These are phyloP conservation scores for Cladosporium halotolerans DNA, from an alignment of 2,329 filamentous ascomycete species.

Conservation along the genomic window DNA sequence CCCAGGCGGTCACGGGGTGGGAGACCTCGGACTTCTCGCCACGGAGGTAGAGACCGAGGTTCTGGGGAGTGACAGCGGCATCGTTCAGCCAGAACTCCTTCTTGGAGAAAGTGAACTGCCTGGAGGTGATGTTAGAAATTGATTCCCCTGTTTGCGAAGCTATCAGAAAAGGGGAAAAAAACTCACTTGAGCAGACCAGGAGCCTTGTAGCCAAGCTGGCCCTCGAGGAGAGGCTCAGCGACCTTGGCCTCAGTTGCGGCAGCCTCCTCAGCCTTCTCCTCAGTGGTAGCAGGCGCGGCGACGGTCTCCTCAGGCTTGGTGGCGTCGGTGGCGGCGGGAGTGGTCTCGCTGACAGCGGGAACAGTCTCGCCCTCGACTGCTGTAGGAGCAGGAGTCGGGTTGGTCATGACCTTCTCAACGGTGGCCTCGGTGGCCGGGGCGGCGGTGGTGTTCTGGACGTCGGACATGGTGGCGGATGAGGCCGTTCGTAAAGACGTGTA, in stretches of 20 bases:
- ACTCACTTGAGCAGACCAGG: conserved; percentile 84
- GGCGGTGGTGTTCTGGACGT: conserved; percentile 16
- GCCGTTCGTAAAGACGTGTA: not conserved
- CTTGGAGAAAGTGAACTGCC: conserved; percentile 85
- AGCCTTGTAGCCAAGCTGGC: conserved; percentile 81
- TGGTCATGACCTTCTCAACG: conserved; percentile 4
- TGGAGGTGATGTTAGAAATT: conserved; percentile 32
- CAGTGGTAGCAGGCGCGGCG: conserved; percentile 22
- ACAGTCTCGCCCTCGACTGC: conserved; percentile 5
- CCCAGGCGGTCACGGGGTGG: conserved; percentile 80
- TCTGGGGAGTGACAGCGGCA: conserved; percentile 64
- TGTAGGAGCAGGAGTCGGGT: conserved; percentile 6
- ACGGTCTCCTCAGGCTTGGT: conserved; percentile 12
- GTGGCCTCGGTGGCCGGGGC: conserved; percentile 10
- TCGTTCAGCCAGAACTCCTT: conserved; percentile 71
- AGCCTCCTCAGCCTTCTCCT: conserved; percentile 31
- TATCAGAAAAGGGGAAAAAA: no score
- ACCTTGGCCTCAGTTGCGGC: conserved; percentile 41
- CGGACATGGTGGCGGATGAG: conserved; percentile 20
- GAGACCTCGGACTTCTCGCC: conserved; percentile 77
- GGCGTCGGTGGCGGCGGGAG: conserved; percentile 29
- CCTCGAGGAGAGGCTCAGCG: conserved; percentile 69
- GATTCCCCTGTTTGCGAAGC: not conserved
- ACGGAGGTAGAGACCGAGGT: conserved; percentile 71
- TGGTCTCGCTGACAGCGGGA: conserved; percentile 14